Conservation (phyloP, 176 grass and related monocot species). For the Avena eriantha region DNA sequence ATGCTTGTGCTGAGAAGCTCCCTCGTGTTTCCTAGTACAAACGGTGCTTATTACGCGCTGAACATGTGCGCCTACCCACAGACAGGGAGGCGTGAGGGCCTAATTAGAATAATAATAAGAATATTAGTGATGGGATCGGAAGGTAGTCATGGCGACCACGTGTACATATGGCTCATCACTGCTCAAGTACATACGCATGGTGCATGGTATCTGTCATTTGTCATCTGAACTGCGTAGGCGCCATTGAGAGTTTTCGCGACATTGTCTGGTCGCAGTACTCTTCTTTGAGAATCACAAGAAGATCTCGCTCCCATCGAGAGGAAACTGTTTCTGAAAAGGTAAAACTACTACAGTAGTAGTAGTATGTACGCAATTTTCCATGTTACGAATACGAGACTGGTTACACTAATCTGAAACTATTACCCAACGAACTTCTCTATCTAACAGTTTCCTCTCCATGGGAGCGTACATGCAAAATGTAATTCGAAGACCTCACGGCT, state of each 20-base stretch:
- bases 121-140: conserved; percentile 8
- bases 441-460: no score
- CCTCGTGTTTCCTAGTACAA: not conserved
- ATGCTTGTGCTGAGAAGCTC: not conserved
- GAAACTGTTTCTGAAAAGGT: not conserved
- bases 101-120: not conserved
- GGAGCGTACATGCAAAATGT: no score
- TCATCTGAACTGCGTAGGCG: conserved; percentile 31
- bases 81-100: not conserved
- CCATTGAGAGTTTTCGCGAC: not conserved
- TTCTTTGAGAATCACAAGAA: not conserved
- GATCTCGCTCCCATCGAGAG: not conserved
- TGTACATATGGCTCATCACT: conserved; percentile 38
- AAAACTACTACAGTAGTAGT: no score
- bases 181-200: conserved; percentile 1
- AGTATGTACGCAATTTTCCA: not conserved
- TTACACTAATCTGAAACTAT: no score
- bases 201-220: conserved; percentile 12
- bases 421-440: not conserved
- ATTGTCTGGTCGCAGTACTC: not conserved
- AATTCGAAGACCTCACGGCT: no score
- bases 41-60: conserved; percentile 5
- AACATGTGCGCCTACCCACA: conserved; percentile 25
- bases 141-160: conserved; percentile 46
- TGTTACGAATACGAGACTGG: no score